phyloP scores from a whole-genome alignment of 2,329 filamentous ascomycete species.

The Sphaerulina vaccinii region DNA sequence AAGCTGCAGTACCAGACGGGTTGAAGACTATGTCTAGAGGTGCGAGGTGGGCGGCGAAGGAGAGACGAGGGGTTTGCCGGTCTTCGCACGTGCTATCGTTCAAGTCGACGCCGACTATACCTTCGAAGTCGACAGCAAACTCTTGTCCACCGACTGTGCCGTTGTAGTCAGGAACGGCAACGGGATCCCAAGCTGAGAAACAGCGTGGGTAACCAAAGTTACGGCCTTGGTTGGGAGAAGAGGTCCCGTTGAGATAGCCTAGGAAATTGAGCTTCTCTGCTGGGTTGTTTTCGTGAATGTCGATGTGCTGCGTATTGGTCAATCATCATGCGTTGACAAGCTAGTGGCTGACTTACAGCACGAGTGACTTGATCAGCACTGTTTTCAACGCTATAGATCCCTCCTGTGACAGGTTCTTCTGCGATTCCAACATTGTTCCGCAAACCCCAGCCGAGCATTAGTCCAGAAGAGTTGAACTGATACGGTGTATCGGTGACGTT shows the following conservation, averaged over 20 bases:
- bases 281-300: constrained; percentile 61
- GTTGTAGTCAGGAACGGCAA: constrained; percentile 48
- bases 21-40: constrained; percentile 71
- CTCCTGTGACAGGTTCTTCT: constrained; percentile 57
- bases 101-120: constrained; percentile 38
- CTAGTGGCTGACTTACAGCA: constrained; percentile 5
- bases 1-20: constrained; percentile 57
- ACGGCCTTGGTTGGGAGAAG: constrained; percentile 42
- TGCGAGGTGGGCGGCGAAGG: constrained; percentile 66
- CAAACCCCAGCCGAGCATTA: constrained; percentile 64
- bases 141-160: constrained; percentile 49
- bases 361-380: constrained; percentile 60
- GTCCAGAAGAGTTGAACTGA: constrained; percentile 52
- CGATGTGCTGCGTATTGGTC: constrained; percentile 8
- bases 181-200: constrained; percentile 63
- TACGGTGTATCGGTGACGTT: constrained; percentile 45
- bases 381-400: constrained; percentile 65
- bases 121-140: constrained; percentile 45
- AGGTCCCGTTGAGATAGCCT: constrained; percentile 58
- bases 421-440: constrained; percentile 69
- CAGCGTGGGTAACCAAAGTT: constrained; percentile 74
- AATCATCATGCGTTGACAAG: not conserved
- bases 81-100: constrained; percentile 50
- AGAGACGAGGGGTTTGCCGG: constrained; percentile 51
- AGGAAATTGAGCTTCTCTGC: constrained; percentile 74